These are phyloP conservation scores for Piper betle DNA, from an alignment of 164 flowering plant species.

Conservation along the genomic window DNA sequence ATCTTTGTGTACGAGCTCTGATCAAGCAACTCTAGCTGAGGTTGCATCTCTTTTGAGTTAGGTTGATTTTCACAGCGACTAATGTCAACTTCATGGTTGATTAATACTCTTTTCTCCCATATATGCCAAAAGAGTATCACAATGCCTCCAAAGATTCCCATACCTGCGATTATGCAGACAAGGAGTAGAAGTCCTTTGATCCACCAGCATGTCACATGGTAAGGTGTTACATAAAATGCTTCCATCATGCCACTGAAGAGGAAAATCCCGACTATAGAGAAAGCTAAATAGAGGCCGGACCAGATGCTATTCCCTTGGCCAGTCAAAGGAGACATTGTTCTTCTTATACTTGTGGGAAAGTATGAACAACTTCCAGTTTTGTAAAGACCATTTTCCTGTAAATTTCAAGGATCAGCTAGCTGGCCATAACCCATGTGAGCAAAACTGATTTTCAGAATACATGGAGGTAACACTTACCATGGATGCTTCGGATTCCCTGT, in stretches of 20 bases:
- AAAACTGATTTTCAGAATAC: background rate
- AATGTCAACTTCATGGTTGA: constrained; percentile 8
- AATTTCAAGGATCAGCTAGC: background rate
- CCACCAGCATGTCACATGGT: constrained; percentile 42
- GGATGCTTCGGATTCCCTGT: constrained; percentile 56
- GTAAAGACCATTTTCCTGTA: constrained; percentile 60
- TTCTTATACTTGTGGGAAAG: constrained; percentile 21
- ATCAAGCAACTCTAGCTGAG: constrained; percentile 8
- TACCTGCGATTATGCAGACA: constrained; percentile 52
- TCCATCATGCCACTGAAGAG: constrained; percentile 29
- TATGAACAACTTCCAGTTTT: constrained; percentile 12
- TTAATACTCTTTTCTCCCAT: constrained; percentile 37
- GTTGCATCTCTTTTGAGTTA: background rate
- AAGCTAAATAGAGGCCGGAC: constrained; percentile 49
- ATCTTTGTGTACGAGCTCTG: constrained; percentile 13
- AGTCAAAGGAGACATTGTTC: constrained; percentile 57
- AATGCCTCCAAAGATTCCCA: constrained; percentile 57
- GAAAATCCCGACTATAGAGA: constrained; percentile 54
- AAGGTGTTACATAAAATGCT: constrained; percentile 46
- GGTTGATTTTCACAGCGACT: constrained; percentile 7
- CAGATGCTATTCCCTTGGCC: constrained; percentile 71
- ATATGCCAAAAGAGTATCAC: constrained; percentile 55
- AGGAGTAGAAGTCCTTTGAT: constrained; percentile 58
- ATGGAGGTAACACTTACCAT: constrained; percentile 37
- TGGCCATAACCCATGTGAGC: background rate